Conservation (phyloP, 768 basidiomycete genomes). For the Clitopilus hobsonii region DNA sequence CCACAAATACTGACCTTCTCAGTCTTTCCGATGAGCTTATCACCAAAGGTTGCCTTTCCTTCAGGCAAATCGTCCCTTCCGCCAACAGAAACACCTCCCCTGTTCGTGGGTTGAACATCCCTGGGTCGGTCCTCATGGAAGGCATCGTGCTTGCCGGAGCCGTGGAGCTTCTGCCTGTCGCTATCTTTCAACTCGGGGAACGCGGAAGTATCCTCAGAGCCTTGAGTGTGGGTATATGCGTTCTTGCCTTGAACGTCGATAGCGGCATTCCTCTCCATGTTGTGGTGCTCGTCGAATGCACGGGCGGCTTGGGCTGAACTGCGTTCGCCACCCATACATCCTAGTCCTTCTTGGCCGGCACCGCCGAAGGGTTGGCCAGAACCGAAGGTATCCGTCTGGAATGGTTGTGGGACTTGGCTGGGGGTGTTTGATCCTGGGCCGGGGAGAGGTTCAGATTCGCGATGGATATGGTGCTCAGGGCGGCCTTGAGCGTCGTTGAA, state of each 20-base stretch:
- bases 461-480: slow-evolving; percentile 42
- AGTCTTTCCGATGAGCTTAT: slow-evolving; percentile 56
- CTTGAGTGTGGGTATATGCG: neutral
- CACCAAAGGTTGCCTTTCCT: slow-evolving; percentile 38
- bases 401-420: slow-evolving; percentile 29
- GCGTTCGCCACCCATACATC: slow-evolving; percentile 4
- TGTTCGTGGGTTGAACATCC: slow-evolving; percentile 1
- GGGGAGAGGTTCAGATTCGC: slow-evolving; percentile 44
- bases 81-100: slow-evolving; percentile 27
- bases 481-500: slow-evolving; percentile 6
- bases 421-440: slow-evolving; percentile 21
- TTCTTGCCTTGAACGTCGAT: neutral
- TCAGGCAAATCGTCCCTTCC: slow-evolving; percentile 26
- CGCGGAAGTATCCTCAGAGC: neutral
- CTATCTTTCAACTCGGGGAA: neutral
- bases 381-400: slow-evolving; percentile 27
- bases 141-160: neutral
- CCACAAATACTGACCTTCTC: slow-evolving; percentile 37
- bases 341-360: slow-evolving; percentile 13
- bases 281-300: neutral
- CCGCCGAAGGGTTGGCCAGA: slow-evolving; percentile 15
- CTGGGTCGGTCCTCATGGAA: neutral
- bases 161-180: neutral
- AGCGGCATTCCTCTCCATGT: neutral
- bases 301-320: neutral